A percentile compares a stretch with the other conserved stretches of the same genome.
Conservation (phyloP, 176 grass and related monocot genomes). For the Zoysia japonica region DNA sequence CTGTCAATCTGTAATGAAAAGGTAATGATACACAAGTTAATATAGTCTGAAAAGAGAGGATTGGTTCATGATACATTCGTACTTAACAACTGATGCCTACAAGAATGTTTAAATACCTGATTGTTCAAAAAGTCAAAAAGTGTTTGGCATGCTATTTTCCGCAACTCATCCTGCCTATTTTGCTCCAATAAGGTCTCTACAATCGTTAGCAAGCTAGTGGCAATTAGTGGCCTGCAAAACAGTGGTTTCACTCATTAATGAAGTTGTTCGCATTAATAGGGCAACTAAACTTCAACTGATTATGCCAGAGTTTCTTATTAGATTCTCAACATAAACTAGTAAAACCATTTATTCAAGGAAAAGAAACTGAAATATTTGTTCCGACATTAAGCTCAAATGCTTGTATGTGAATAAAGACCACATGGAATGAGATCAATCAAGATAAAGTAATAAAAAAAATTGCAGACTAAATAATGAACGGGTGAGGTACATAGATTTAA, state of each 20-base stretch:
- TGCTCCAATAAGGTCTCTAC: conserved; percentile 85
- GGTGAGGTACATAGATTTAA: not conserved
- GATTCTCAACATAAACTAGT: not conserved
- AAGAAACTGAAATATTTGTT: not conserved
- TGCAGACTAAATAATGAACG: not conserved
- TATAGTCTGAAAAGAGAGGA: conserved; percentile 7
- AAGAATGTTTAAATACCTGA: conserved; percentile 63
- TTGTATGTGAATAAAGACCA: conserved; percentile 1
- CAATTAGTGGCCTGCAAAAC: conserved; percentile 83
- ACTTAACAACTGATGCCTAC: conserved; percentile 32
- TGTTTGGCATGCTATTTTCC: conserved; percentile 69
- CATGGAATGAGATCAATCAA: not conserved
- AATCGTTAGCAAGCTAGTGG: conserved; percentile 84
- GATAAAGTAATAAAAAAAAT: not conserved
- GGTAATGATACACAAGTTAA: conserved; percentile 4
- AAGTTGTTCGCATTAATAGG: not conserved
- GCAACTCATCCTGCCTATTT: conserved; percentile 76
- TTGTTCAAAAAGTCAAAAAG: conserved; percentile 93
- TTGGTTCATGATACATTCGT: not conserved
- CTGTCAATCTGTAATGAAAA: conserved; percentile 71
- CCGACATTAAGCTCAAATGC: not conserved
- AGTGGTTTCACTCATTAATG: conserved; percentile 26
- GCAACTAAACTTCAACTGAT: not conserved
- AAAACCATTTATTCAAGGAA: not conserved
- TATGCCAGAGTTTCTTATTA: conserved; percentile 11